Base-by-base conservation (phyloP, 306 rosid genomes). In the Rubus parviflorus region DNA sequence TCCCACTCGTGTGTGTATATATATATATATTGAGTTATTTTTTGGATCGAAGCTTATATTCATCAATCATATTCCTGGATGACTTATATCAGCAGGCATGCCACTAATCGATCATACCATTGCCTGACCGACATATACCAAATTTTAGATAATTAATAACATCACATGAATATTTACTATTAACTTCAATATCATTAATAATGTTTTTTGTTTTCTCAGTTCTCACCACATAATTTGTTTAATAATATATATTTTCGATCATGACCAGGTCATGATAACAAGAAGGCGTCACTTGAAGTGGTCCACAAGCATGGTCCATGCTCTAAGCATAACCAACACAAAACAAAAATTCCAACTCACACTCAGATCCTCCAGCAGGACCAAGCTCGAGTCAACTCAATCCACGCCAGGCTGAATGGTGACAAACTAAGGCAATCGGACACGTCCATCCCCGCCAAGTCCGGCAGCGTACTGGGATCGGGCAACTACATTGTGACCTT, bases 301-400 rank as follows among this genome's bases (percentile, higher is more conserved):
- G 63, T 85, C 1, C 91, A 89, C 83, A 89, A 75, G 68, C 83
- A 87, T 45, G 91, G 94, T 17, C 88, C 94, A 47, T 89, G 94
- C 79, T 80, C 90, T 13, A 30, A 52, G 57, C 2, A 16, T 7
- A 75, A 75, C 30, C 72, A 72, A 7, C 74, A 68, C 6, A 54
- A 74, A 52, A 37, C 41, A 53, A 20, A 54, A 49, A 37, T 53
- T 73, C n/a, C 71, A 3, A 49, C 81, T 52, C 76, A 82, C 52
- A 65, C 66, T 56, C 80, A 83, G 5, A 84, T 89, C 78, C 82
- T 89, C 30, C 49, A 38, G 4, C 60, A 19, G 4, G 94, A 89
- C 74, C 35, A 74, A 77, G 63, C 76, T 54, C 83, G 94, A 2
- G 88, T 87, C 17, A 73, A 45, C 4, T 60, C 83, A 2, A 89